Percentiles rank a stretch among this genome's conserved stretches.
These are phyloP conservation scores for Pichia nakasei DNA, from an alignment of 805 yeast species.

Conservation along the genomic window DNA sequence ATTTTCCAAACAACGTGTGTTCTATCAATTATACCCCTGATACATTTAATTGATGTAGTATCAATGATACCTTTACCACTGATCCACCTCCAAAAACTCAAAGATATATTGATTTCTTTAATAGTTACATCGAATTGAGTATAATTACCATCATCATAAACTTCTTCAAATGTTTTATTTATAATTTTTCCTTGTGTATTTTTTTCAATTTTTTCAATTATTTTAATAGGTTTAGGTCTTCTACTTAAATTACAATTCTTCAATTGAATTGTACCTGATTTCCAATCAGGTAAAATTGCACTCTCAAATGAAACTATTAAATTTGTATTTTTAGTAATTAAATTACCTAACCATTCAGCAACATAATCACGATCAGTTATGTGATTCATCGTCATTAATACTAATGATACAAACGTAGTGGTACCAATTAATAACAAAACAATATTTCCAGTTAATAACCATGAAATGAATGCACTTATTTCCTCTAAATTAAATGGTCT, in stretches of 20 bases:
- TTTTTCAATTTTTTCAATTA: conserved; percentile 26
- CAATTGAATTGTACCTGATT: conserved; percentile 75
- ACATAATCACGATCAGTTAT: conserved; percentile 84
- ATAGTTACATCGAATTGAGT: conserved; percentile 92
- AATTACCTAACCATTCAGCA: conserved; percentile 72
- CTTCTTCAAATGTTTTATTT: conserved; percentile 10
- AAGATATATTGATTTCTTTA: conserved; percentile 71
- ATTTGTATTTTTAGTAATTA: conserved; percentile 75
- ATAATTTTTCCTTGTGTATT: conserved; percentile 7
- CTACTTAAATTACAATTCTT: conserved; percentile 78
- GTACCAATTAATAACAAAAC: conserved; percentile 76
- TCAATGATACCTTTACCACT: conserved; percentile 83
- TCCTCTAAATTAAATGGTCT: conserved; percentile 92
- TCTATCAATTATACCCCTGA: conserved; percentile 89
- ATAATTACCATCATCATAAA: conserved; percentile 81
- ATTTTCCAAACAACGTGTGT: conserved; percentile 79
- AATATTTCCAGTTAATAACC: conserved; percentile 86
- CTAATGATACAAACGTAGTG: conserved; percentile 80
- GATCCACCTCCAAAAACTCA: conserved; percentile 80
- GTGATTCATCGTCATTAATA: conserved; percentile 70
- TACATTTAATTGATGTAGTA: conserved; percentile 70
- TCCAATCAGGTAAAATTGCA: conserved; percentile 93
- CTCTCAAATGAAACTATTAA: conserved; percentile 81
- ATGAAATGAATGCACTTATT: conserved; percentile 79
- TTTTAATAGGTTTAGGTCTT: conserved; percentile 49